Conservation (phyloP, 2,329 filamentous ascomycete species). For the Fusarium staphyleae region DNA sequence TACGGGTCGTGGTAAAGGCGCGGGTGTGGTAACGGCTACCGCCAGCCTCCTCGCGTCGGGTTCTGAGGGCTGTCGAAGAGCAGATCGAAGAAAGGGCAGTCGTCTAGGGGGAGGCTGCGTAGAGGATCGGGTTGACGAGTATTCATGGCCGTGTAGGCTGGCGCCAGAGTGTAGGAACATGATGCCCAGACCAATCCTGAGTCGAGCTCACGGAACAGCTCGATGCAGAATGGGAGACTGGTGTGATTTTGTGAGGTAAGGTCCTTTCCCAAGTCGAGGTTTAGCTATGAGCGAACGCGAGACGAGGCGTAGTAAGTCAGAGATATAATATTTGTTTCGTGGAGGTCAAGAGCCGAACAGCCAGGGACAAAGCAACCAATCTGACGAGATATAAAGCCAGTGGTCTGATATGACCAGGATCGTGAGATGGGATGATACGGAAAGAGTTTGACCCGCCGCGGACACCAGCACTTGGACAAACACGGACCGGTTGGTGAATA, state of each 20-base stretch:
- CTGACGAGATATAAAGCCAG: constrained; percentile 33
- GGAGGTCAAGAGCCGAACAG: constrained; percentile 30
- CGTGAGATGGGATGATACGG: constrained; percentile 35
- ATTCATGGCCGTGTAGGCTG: constrained; percentile 67
- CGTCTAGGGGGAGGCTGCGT: constrained; percentile 46
- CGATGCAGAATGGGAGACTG: not conserved
- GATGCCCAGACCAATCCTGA: constrained; percentile 29
- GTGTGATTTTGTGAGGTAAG: not conserved
- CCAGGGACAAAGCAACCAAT: constrained; percentile 30
- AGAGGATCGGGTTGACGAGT: constrained; percentile 51
- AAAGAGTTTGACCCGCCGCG: constrained; percentile 20
- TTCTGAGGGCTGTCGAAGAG: constrained; percentile 48
- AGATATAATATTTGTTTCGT: constrained; percentile 30
- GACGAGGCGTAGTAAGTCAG: constrained; percentile 14
- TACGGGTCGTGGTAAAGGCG: constrained; percentile 29
- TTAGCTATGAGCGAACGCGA: not conserved
- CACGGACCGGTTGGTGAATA: constrained; percentile 16
- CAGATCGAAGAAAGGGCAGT: constrained; percentile 53
- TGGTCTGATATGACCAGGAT: constrained; percentile 42
- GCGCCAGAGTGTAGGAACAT: constrained; percentile 69
- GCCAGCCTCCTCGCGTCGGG: constrained; percentile 35
- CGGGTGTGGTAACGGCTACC: constrained; percentile 19
- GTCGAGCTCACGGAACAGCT: constrained; percentile 34
- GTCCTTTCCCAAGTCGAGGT: not conserved
- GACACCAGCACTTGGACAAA: constrained; percentile 36